Conservation (phyloP, 176 grass and related monocot genomes). For the Aegilops umbellulata region DNA sequence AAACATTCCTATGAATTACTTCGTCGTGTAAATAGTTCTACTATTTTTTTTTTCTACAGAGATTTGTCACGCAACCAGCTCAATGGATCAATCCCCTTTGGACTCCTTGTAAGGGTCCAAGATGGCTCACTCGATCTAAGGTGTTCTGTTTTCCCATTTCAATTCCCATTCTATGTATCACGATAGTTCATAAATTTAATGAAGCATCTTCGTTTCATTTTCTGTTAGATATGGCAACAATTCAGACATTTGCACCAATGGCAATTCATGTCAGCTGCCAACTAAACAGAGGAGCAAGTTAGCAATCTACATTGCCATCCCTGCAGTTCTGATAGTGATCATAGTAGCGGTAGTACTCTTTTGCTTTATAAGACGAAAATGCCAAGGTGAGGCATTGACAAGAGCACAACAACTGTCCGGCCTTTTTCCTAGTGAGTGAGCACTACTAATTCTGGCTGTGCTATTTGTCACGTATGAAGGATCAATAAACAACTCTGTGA, state of each 20-base stretch:
- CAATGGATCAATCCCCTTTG: conserved; percentile 39
- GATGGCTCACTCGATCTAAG: conserved; percentile 44
- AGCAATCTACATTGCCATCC: conserved; percentile 39
- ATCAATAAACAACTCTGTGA: not conserved
- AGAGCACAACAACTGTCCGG: not conserved
- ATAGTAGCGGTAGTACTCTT: conserved; percentile 18
- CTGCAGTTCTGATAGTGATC: conserved; percentile 26
- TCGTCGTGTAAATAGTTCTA: not conserved
- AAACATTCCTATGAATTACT: not conserved
- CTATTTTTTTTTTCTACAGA: conserved; percentile 22
- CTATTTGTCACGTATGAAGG: not conserved
- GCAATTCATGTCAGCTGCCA: conserved; percentile 21
- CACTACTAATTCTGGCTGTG: too few relatives aligned
- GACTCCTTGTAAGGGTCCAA: conserved; percentile 36
- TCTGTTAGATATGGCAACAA: conserved; percentile 47
- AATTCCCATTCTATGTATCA: not conserved
- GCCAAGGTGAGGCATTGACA: conserved; percentile 4
- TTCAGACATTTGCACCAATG: conserved; percentile 36
- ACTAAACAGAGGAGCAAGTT: conserved; percentile 29
- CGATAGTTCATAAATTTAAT: not conserved
- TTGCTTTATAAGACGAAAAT: conserved; percentile 19
- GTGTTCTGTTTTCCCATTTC: not conserved
- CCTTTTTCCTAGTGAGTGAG: too few relatives aligned
- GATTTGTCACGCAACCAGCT: conserved; percentile 58
- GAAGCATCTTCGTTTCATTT: not conserved